Base-by-base conservation (phyloP, 257 asterid genomes). In the Agastache rugosa region DNA sequence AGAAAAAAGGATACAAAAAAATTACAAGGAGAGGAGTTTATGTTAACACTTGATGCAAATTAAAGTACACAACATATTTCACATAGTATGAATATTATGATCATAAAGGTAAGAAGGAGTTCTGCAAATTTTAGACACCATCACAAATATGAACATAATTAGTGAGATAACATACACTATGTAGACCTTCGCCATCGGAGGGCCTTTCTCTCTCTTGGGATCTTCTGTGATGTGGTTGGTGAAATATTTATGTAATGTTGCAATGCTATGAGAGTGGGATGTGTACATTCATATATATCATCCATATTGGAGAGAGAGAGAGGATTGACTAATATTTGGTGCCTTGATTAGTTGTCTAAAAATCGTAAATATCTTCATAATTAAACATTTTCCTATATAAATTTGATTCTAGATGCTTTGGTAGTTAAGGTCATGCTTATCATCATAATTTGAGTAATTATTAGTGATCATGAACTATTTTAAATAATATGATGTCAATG, bases 101-200 rank as follows among this genome's bases (percentile, higher is more conserved):
- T 5, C 11, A 14, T 23, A 11, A 60, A 60, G 31, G 12, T 68
- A 54, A 34, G 45, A 54, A 34, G 45, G 31, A 55, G 59, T 16
- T 64, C 44, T 63, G 22, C 60, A 31, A 62, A 17, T 63, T 16
- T 34, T 2, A 29, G 27, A 47, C 55, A 19, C 15, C 8, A 39
- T 65, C 56, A 41, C 12, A 22, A 7, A 45, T 69, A 47, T 31
- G 61, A 19, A 34, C 11, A 31, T 10, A 19, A 15, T 12, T 29
- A 1, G 44, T 25, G 58, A 19, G 56, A 42, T 35, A 15, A 39
- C 90, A 7, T 83, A 89, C 95, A 89, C 80, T 63, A 89, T 77
- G 81, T 87, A 85, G 45, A 89, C 66, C 82, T 87, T 85, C 12
- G 89, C 95, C 95, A 87, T 86, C 14, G 56, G 42, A 47, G 45